Evolutionary conservation across 2,329 filamentous ascomycete genomes (phyloP).

Genomic region (Dactylellina parvicollis): DNA sequence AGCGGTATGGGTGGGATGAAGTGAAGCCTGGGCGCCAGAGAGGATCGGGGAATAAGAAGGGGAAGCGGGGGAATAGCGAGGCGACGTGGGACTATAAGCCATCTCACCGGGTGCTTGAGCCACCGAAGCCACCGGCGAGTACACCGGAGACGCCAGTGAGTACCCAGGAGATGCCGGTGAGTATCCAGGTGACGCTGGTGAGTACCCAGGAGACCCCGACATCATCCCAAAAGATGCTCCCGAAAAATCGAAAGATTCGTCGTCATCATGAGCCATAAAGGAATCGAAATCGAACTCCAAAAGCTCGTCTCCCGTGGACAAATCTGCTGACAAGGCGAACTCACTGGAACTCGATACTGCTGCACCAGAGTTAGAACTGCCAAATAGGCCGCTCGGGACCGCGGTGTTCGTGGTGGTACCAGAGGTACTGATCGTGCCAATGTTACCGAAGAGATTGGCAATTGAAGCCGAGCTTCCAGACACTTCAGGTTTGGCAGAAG

Average conservation of each 20-base stretch:
- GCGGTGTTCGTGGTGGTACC: not conserved
- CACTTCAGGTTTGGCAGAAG: not conserved
- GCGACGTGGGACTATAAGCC: not conserved
- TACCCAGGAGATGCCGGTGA: not conserved
- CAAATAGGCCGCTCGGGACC: not conserved
- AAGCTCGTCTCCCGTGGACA: not conserved
- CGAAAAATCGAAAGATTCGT: not conserved
- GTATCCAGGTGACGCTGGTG: not conserved
- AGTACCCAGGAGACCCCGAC: not conserved
- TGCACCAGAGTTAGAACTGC: slow-evolving; percentile 4
- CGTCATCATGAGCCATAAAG: not conserved
- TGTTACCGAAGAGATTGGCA: not conserved
- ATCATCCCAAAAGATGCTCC: too few species aligned
- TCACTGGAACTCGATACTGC: not conserved
- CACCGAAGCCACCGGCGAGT: too few species aligned
- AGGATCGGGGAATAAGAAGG: not conserved
- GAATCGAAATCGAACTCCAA: slow-evolving; percentile 21
- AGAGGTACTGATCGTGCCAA: not conserved
- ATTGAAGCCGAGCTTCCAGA: not conserved
- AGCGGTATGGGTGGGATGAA: not conserved
- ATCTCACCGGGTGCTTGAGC: too few species aligned
- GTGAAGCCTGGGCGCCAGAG: not conserved
- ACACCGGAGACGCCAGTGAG: not conserved
- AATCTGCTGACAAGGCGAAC: not conserved
- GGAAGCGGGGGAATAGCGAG: not conserved